phyloP scores from a whole-genome alignment of 106 monocot species.

The Posidonia australis region DNA sequence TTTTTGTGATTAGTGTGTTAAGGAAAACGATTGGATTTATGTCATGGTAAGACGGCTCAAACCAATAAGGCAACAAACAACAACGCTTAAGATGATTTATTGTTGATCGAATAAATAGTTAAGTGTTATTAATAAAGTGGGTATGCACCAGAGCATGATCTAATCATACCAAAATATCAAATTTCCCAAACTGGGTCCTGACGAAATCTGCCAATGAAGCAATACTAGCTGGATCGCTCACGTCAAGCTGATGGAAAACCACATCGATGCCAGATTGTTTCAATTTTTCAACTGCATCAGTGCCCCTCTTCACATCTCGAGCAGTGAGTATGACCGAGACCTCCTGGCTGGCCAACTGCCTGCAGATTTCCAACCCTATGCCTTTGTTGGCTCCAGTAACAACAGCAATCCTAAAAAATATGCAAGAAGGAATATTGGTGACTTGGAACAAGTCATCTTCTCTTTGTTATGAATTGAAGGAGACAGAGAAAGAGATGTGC shows the following conservation, averaged over 20 bases:
- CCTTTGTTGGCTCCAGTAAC: conserved; percentile 14
- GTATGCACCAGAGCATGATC: too few relatives aligned
- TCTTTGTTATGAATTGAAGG: too few relatives aligned
- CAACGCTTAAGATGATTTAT: too few relatives aligned
- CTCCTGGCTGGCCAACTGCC: conserved; percentile 1
- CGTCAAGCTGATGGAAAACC: conserved; percentile 17
- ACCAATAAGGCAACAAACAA: too few relatives aligned
- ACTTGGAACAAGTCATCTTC: too few relatives aligned
- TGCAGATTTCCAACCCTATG: conserved; percentile 11
- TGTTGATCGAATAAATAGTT: too few relatives aligned
- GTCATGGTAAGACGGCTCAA: too few relatives aligned
- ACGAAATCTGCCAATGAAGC: conserved; percentile 11
- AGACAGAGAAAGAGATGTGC: too few relatives aligned
- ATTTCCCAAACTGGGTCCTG: conserved; percentile 9
- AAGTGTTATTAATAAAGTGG: too few relatives aligned
- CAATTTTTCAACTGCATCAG: conserved; percentile 32
- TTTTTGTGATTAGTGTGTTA: too few relatives aligned
- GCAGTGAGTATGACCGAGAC: conserved; percentile 2
- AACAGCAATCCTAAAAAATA: conserved; percentile 12
- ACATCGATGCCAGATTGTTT: conserved; percentile 12
- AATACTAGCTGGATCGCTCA: background rate
- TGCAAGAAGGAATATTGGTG: too few relatives aligned
- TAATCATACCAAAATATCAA: conserved; percentile 15
- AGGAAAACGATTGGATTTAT: too few relatives aligned
- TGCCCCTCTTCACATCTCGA: conserved; percentile 20